Evolutionary conservation across 805 yeast species (phyloP).

Genomic region (Starmerella geochares): DNA sequence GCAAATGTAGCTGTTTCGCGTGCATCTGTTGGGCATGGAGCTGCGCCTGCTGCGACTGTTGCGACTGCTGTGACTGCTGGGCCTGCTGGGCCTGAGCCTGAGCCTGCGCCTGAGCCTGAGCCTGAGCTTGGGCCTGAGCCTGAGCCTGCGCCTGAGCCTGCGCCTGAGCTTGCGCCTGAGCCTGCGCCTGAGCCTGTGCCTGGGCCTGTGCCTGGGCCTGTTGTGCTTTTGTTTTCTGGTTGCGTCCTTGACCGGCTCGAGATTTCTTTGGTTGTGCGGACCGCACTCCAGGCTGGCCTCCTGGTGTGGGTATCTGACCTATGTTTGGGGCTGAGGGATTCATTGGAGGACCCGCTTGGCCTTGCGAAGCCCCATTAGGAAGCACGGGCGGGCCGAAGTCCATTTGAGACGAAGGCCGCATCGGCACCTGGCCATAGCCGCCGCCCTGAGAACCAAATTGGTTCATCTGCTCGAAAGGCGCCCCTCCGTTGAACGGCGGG

Average conservation of each 20-base stretch:
- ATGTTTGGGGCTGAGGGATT: background rate
- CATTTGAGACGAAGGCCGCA: background rate
- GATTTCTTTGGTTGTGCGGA: background rate
- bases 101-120: background rate
- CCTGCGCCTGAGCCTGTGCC: background rate
- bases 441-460: constrained; percentile 4
- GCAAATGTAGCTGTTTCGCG: background rate
- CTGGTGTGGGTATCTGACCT: background rate
- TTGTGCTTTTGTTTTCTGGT: background rate
- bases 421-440: background rate
- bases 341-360: background rate
- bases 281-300: background rate
- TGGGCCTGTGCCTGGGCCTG: background rate
- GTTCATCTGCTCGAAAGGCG: constrained; percentile 2
- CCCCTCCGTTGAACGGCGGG: background rate
- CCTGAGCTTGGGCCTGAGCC: background rate
- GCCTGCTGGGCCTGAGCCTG: background rate
- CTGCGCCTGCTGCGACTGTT: background rate
- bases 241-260: background rate
- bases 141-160: background rate
- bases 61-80: background rate
- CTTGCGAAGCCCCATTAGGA: background rate
- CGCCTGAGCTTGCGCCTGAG: background rate
- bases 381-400: background rate
- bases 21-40: background rate